Base-by-base conservation (phyloP, 2,329 filamentous ascomycete species). In the Colletotrichum lupini region DNA sequence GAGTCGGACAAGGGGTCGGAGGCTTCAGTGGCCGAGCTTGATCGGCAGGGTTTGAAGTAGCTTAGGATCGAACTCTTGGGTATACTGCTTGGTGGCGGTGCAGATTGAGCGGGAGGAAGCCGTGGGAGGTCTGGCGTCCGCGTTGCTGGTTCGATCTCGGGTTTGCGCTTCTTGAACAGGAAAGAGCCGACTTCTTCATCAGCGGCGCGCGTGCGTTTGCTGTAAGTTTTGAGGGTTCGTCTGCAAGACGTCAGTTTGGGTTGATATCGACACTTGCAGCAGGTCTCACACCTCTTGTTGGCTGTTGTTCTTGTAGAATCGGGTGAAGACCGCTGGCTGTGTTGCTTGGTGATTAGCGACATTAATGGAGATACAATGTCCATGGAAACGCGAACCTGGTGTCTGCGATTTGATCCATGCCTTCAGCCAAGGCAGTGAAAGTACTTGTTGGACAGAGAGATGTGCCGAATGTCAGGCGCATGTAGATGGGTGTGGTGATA, bases 11-110 rank as follows among this genome's bases (percentile, higher is more conserved):
- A 24, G n/a, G 46, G 22, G n/a, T 75, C 73, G 16, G 68, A 70
- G 24, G 65, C 63, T 16, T 68, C 61, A 3, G 57, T 62, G 8
- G 57, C 52, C 0, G 72, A 73, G 60, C 68, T 74, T 5, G 75
- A 74, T 5, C 71, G 75, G 56, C 71, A 72, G 2, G 81, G 83
- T 49, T 82, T 82, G 75, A 86, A 86, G 72, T 85, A 86, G 67
- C 76, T 82, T 60, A 85, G 74, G 6, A 86, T 86, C 0, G 83
- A 84, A 0, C 79, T 78, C 63, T 81, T 84, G 67, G 77, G 65
- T 5, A 75, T 73, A 5, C 65, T 75, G 59, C 60, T 75, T 11
- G 70, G 22, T 11, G 67, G 46, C 6, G 72, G 37, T 9, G 70
- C 12, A 8, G 46, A n/a, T 3, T 53, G 55, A 22, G 63, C 32